A percentile compares a stretch with the other conserved stretches of the same genome.
phyloP scores from a whole-genome alignment of 768 basidiomycete species.

The Pleurotus salmoneostramineus region DNA sequence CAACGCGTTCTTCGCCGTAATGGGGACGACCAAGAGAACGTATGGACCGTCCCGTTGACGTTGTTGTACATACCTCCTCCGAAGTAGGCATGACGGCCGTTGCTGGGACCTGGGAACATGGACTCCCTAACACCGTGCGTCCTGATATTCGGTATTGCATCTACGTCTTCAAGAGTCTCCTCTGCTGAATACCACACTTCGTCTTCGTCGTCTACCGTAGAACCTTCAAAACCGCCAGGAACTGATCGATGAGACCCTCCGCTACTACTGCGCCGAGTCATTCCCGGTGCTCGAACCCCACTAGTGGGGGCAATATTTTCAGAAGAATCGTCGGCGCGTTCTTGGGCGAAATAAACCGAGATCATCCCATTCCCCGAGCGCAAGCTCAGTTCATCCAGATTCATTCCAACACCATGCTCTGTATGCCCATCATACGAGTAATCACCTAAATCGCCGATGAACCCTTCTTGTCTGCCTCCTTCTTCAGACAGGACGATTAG shows the following conservation, averaged over 20 bases:
- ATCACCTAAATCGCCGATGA: conserved; percentile 29
- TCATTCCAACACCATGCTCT: not conserved
- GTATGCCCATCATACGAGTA: conserved; percentile 2
- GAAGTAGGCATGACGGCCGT: not conserved
- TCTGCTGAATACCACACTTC: not conserved
- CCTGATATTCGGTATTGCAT: not conserved
- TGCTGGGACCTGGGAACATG: too few relatives aligned
- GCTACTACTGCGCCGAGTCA: too few relatives aligned
- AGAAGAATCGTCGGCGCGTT: not conserved
- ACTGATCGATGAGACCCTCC: not conserved
- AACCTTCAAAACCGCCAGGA: not conserved
- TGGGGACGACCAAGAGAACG: not conserved
- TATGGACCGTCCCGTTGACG: not conserved
- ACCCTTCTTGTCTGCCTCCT: conserved; percentile 16
- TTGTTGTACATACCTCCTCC: not conserved
- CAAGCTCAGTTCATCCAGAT: not conserved
- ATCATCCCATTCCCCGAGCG: not conserved
- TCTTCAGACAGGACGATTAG: conserved; percentile 28
- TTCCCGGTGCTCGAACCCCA: too few relatives aligned
- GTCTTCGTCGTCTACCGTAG: not conserved
- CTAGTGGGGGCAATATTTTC: too few relatives aligned
- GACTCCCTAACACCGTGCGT: too few relatives aligned
- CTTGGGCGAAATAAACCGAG: not conserved
- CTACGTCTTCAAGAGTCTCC: not conserved
- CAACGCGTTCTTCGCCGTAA: not conserved